Percentiles rank a stretch among this genome's conserved stretches.
phyloP scores from a whole-genome alignment of 768 basidiomycete genomes.

The Lyophyllum shimeji region DNA sequence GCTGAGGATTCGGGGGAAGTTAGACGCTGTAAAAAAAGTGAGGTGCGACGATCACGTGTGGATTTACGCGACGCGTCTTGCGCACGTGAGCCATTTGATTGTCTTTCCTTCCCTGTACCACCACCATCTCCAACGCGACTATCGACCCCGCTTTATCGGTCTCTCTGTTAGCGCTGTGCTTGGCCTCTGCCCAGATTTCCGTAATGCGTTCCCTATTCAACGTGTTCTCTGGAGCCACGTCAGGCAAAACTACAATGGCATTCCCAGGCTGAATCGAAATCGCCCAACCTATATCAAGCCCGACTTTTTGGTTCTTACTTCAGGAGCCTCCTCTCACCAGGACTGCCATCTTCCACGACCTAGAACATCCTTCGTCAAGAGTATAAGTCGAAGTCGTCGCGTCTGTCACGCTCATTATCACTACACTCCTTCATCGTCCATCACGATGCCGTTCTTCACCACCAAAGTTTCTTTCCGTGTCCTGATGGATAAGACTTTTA shows the following conservation, averaged over 20 bases:
- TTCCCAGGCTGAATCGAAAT: slow-evolving; percentile 3
- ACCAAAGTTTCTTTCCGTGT: not conserved
- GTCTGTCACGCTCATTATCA: not conserved
- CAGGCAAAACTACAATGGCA: not conserved
- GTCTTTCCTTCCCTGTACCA: not conserved
- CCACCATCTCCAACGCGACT: too few species aligned
- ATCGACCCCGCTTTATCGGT: too few species aligned
- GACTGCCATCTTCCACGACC: not conserved
- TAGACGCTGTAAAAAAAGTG: too few species aligned
- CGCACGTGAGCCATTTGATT: not conserved
- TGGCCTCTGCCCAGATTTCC: not conserved
- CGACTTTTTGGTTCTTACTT: not conserved
- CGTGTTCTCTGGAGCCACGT: too few species aligned
- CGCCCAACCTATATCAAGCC: not conserved
- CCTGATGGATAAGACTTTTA: not conserved
- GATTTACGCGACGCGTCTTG: not conserved
- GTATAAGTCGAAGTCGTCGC: not conserved
- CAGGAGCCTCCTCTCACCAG: not conserved
- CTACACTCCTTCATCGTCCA: not conserved
- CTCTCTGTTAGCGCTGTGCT: too few species aligned
- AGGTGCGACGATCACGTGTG: not conserved
- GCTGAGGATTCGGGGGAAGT: too few species aligned
- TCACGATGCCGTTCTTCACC: slow-evolving; percentile 2
- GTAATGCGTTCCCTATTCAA: not conserved
- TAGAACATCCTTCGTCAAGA: not conserved